Conservation (phyloP, 352 stramenopile species). For the Pythium sukuiense region DNA sequence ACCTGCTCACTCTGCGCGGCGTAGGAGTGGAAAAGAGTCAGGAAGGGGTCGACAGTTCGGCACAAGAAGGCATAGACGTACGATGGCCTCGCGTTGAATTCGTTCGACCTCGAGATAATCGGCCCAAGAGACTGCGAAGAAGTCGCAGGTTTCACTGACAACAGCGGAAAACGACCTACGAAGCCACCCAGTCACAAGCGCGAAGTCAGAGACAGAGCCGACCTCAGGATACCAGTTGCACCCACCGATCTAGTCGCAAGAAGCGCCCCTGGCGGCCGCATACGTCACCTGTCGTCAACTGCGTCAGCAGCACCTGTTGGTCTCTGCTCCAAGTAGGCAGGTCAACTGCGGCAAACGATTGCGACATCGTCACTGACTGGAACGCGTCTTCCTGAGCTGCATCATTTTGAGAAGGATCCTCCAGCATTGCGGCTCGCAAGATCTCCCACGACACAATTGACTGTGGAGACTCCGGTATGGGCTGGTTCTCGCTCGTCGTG, state of each 20-base stretch:
- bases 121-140: slow-evolving; percentile 22
- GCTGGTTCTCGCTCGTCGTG: slow-evolving; percentile 28
- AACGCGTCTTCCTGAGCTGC: slow-evolving; percentile 16
- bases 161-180: slow-evolving; percentile 30
- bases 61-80: slow-evolving; percentile 7
- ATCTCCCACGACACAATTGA: slow-evolving; percentile 30
- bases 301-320: slow-evolving; percentile 18
- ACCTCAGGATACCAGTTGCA: neutral
- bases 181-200: neutral
- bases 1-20: slow-evolving; percentile 18
- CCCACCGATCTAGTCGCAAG: slow-evolving; percentile 10
- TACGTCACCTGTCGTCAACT: slow-evolving; percentile 14
- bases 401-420: slow-evolving; percentile 3
- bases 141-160: slow-evolving; percentile 28
- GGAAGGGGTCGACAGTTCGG: neutral
- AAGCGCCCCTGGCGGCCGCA: slow-evolving; percentile 26
- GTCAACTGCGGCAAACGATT: slow-evolving; percentile 8
- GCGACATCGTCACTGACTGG: slow-evolving; percentile 3
- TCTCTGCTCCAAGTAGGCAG: slow-evolving; percentile 11
- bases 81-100: slow-evolving; percentile 15
- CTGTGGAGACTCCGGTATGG: neutral
- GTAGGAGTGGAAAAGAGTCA: too few species aligned
- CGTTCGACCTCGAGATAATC: slow-evolving; percentile 23
- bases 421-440: slow-evolving; percentile 1
- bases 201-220: neutral